These are phyloP conservation scores for Fusarium sp. DNA, from an alignment of 2,329 filamentous ascomycete genomes.

Conservation along the genomic window DNA sequence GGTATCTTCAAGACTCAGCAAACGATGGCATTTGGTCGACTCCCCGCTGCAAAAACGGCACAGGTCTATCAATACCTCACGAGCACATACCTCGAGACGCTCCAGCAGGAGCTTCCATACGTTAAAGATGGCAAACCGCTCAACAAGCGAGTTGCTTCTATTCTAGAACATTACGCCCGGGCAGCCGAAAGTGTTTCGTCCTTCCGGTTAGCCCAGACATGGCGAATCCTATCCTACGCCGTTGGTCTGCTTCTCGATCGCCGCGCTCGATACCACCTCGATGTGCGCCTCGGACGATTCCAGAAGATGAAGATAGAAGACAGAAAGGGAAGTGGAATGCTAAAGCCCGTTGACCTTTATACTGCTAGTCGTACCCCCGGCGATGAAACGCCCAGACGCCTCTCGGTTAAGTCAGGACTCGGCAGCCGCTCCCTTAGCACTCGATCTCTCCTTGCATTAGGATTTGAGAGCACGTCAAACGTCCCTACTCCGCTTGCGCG, in stretches of 20 bases:
- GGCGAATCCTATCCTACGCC: constrained; percentile 72
- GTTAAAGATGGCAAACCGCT: constrained; percentile 57
- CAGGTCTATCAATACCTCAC: constrained; percentile 71
- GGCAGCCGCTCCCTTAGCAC: constrained; percentile 53
- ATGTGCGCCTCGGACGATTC: constrained; percentile 62
- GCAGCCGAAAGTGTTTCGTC: constrained; percentile 70
- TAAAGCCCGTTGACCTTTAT: constrained; percentile 49
- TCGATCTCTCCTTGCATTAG: constrained; percentile 67
- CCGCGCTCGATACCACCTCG: constrained; percentile 71
- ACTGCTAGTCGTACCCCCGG: constrained; percentile 49
- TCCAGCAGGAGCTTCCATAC: constrained; percentile 65
- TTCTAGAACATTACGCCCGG: constrained; percentile 70
- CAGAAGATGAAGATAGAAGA: constrained; percentile 54
- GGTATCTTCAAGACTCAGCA: constrained; percentile 72
- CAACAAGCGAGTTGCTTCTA: constrained; percentile 63
- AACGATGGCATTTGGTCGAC: constrained; percentile 72
- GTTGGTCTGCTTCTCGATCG: constrained; percentile 68
- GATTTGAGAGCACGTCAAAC: constrained; percentile 75
- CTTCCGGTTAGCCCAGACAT: constrained; percentile 75
- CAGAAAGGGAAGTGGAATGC: constrained; percentile 48
- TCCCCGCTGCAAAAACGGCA: constrained; percentile 67
- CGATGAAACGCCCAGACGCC: constrained; percentile 57
- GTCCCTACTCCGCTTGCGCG: constrained; percentile 72
- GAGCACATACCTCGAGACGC: constrained; percentile 68
- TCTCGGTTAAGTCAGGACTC: constrained; percentile 49